Evolutionary conservation across 495 filamentous ascomycete genomes (phyloP), one percentile per base, ranked within the genome.

Genomic region (Ascobolus immersus): DNA sequence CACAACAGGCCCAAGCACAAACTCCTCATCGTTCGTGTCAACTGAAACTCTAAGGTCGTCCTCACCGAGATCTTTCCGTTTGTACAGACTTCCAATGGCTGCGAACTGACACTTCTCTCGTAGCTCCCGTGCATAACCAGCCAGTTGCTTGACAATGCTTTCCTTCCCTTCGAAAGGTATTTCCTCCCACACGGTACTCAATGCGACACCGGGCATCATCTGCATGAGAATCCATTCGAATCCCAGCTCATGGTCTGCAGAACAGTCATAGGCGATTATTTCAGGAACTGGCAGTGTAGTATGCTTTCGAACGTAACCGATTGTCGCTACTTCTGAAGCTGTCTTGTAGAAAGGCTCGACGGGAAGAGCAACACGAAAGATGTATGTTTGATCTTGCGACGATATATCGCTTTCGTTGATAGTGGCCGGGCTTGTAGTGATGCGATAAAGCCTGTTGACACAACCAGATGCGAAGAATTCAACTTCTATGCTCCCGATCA

Each of bases 161-260:
- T 49, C 43, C 35, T 65, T 62, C 9, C 41, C 40, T 2, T 36
- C 42, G 36, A 51, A 38, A 4, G 47, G 27, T 46, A 59, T 49
- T 2, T 39, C 42, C 1, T 42, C 21, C 61, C 62, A 69, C 21
- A 51, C 37, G n/a, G 55, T 39, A 20, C 43, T 35, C 1, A 61
- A 51, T 0, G 52, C 44, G 4, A 29, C 49, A 2, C 66, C 65
- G 3, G 51, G 35, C 26, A 69, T 41, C 36, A 43, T 49, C 12
- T 56, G 54, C 59, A 69, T 63, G 8, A 71, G 37, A 1, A 69
- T 59, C 67, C 66, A 73, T 52, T 69, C 66, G 38, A 62, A 67
- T 7, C 59, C 60, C 17, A 71, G 45, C 7, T 51, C 50, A 38
- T 62, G 67, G 4, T 52, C 28, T 4, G 37, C 33, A 0, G 57